Evolutionary conservation across 352 stramenopile species (phyloP), one percentile per base, ranked within the genome.

Genomic region (Globisporangium solare): DNA sequence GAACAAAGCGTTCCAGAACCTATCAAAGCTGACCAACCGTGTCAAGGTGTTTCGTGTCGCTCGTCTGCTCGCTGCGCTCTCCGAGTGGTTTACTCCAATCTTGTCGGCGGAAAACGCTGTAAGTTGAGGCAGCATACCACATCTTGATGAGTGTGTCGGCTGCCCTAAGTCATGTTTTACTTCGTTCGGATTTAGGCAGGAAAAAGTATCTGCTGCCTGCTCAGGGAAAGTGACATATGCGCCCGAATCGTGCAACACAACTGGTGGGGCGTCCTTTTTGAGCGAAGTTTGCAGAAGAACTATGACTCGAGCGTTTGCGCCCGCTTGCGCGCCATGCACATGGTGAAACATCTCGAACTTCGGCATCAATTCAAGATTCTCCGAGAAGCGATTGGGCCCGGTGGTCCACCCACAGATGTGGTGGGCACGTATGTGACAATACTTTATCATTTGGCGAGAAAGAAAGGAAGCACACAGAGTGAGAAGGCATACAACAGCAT

Each of bases 241-340:
- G 76, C 83, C 7, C 78, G 77, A 14, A 83, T 93, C 45, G 53
- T 93, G 5, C 83, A 93, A 61, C 83, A 93, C 45, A 75, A 89
- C 47, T 88, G 80, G 72, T 74, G 83, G 2, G 71, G 80, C 13
- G 72, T 88, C 8, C 22, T 79, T 13, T 86, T 89, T 50, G 73
- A 88, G 51, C 73, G 80, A 15, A 71, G 56, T 31, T 31, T 88
- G 6, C 60, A 63, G 18, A 64, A 68, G 11, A 68, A 89, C n/a
- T 72, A 73, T 35, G 78, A 89, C 45, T 43, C 70, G 8, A 71
- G 67, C 11, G 74, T 86, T 12, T 69, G 74, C 27, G 68, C 71
- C n/a, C 74, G 79, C 3, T 56, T 89, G 7, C 78, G 79, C 0
- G 75, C 80, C 10, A 91, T 93, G 74, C 77, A 89, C 27, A 64